Evolutionary conservation across 257 asterid species (phyloP).

Genomic region (Ilex asprella): DNA sequence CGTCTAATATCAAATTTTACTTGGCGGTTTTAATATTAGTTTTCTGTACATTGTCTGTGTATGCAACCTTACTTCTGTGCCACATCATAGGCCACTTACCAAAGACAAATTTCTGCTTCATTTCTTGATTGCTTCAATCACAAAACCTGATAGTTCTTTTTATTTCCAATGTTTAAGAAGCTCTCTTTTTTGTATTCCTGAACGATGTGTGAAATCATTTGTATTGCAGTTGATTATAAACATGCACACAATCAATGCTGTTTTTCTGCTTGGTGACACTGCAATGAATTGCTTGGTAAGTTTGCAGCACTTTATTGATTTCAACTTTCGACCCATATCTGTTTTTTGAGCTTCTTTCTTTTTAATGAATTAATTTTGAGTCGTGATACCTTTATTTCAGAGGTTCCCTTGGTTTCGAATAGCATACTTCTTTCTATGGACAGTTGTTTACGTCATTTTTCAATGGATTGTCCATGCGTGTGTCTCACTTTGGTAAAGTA

Average conservation of each 20-base stretch:
- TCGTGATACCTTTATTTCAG: slow-evolving; percentile 34
- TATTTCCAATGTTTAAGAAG: no score
- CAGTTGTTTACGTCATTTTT: slow-evolving; percentile 56
- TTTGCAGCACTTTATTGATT: background rate
- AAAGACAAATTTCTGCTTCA: no score
- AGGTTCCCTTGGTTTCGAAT: slow-evolving; percentile 93
- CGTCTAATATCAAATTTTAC: no score
- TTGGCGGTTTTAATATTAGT: no score
- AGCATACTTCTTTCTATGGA: slow-evolving; percentile 81
- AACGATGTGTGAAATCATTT: slow-evolving; percentile 5
- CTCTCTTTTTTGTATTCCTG: slow-evolving; percentile 7
- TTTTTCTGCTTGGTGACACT: slow-evolving; percentile 79
- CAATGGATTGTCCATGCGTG: slow-evolving; percentile 86
- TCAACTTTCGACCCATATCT: background rate
- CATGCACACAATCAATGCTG: slow-evolving; percentile 86
- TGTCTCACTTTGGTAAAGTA: slow-evolving; percentile 51
- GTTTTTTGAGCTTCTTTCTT: background rate
- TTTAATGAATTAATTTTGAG: background rate
- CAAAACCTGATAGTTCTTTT: no score
- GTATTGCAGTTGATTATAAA: slow-evolving; percentile 69
- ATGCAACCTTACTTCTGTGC: no score
- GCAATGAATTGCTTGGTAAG: slow-evolving; percentile 81
- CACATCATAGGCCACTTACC: no score
- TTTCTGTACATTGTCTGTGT: no score
- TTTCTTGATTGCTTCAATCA: no score